A percentile compares a stretch with the other conserved stretches of the same genome.
These are phyloP conservation scores for Coemansia sp. DNA, from an alignment of 192 early-diverging fungal species.

Conservation along the genomic window DNA sequence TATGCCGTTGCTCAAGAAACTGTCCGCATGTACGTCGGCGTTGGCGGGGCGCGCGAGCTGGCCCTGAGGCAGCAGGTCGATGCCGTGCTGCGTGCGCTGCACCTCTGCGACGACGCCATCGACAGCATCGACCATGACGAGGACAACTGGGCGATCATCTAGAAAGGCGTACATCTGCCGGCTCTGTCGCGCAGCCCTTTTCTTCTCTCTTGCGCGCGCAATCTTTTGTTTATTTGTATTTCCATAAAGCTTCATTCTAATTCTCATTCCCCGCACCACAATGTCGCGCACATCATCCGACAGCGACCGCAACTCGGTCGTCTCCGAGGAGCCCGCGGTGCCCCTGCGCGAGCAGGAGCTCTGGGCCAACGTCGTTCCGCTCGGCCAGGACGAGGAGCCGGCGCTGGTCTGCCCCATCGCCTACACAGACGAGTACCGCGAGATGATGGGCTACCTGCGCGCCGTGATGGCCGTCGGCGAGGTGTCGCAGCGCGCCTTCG, in stretches of 20 bases:
- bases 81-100: conserved; percentile 26
- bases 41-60: not conserved
- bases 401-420: conserved; percentile 40
- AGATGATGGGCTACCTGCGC: conserved; percentile 82
- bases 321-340: conserved; percentile 1
- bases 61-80: conserved; percentile 28
- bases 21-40: conserved; percentile 24
- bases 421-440: conserved; percentile 43
- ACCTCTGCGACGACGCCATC: conserved; percentile 46
- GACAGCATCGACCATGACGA: conserved; percentile 38
- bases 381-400: conserved; percentile 34
- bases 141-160: conserved; percentile 45
- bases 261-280: not conserved
- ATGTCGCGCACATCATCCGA: conserved; percentile 4
- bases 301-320: not conserved
- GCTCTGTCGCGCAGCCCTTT: not conserved
- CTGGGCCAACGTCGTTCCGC: conserved; percentile 42
- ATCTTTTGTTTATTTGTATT: not conserved
- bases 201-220: not conserved
- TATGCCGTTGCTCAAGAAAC: conserved; percentile 31
- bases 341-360: conserved; percentile 29
- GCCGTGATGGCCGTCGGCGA: conserved; percentile 72
- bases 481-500: conserved; percentile 71
- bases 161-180: not conserved
- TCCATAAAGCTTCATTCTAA: no score